Evolutionary conservation across 2,329 filamentous ascomycete species (phyloP), one percentile per base, ranked within the genome.

Genomic region (Chaetomium olivaceum): DNA sequence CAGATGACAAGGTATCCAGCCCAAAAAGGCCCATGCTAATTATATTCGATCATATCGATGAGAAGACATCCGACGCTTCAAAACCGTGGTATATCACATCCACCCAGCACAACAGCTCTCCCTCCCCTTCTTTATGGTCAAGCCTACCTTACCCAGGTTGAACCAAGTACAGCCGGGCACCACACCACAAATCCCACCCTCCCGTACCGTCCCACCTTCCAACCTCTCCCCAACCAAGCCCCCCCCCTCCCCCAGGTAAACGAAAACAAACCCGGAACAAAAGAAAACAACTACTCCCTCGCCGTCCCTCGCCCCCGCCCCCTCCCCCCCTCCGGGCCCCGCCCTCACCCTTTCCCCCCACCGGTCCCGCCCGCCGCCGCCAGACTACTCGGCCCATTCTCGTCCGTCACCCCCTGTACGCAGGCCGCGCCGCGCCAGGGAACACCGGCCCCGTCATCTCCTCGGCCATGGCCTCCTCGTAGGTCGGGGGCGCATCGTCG

Each of bases 391-490:
- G 85, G 85, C 46, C 80, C 83, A 71, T 88, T 86, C 74, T 87
- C 85, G 63, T 86, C 84, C 52, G 86, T 88, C 27, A 87, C 82
- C 86, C 86, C 67, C 84, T 87, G 75, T 91, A 93, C 16, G 87
- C 87, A 31, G 89, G 87, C 72, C 93, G 82, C 29, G 89, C 74
- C 50, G 77, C 74, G 2, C 62, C 80, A 74, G 88, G 90, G 74
- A 92, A 86, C 63, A 92, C 86, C 1, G 92, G 91, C 43, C 86
- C 89, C 0, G 81, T 77, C 68, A 95, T 78, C 65, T 89, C 86
- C 69, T 91, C 89, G 7, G 92, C 93, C 78, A 97, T 89, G 14
- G 92, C 93, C 77, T 97, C 93, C 77, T 97, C 93, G 74, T 98
- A 98, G 73, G 92, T 97, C 8, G 93, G 93, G 21, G 94, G 93